Percentiles rank a stretch among this genome's conserved stretches.
phyloP scores from a whole-genome alignment of 495 filamentous ascomycete species.

The Xylaria cubensis region DNA sequence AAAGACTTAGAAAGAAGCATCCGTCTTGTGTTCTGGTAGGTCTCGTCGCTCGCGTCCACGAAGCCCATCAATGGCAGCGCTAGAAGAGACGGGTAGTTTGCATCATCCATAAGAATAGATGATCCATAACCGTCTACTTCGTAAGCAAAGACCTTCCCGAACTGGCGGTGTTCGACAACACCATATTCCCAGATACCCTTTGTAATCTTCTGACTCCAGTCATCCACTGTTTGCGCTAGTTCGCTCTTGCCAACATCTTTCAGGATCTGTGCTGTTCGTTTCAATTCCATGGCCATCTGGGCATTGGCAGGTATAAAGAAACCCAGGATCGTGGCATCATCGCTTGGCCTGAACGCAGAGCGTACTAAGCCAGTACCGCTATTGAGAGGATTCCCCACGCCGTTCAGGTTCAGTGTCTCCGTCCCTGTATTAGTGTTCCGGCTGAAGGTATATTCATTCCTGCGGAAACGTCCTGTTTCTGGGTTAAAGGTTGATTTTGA shows the following conservation, averaged over 20 bases:
- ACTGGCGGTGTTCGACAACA: conserved; percentile 82
- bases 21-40: conserved; percentile 88
- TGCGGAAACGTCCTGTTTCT: conserved; percentile 64
- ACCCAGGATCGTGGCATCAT: conserved; percentile 94
- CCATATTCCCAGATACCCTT: conserved; percentile 86
- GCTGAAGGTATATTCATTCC: conserved; percentile 86
- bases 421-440: conserved; percentile 81
- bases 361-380: conserved; percentile 83
- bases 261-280: conserved; percentile 74
- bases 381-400: conserved; percentile 90
- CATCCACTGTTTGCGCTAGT: conserved; percentile 61
- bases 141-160: conserved; percentile 91
- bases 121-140: conserved; percentile 97
- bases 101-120: conserved; percentile 93
- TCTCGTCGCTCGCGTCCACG: conserved; percentile 65
- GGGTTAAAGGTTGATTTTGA: conserved; percentile 78
- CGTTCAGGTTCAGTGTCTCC: conserved; percentile 83
- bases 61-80: conserved; percentile 90
- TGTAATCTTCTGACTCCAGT: conserved; percentile 72
- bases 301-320: conserved; percentile 98
- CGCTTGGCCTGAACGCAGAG: conserved; percentile 94
- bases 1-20: conserved; percentile 82
- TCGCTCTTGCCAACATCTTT: conserved; percentile 57
- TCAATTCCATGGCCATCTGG: conserved; percentile 91
- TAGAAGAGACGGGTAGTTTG: conserved; percentile 90